phyloP scores from a whole-genome alignment of 1,139 yeast species.

The Pichia sp. region DNA sequence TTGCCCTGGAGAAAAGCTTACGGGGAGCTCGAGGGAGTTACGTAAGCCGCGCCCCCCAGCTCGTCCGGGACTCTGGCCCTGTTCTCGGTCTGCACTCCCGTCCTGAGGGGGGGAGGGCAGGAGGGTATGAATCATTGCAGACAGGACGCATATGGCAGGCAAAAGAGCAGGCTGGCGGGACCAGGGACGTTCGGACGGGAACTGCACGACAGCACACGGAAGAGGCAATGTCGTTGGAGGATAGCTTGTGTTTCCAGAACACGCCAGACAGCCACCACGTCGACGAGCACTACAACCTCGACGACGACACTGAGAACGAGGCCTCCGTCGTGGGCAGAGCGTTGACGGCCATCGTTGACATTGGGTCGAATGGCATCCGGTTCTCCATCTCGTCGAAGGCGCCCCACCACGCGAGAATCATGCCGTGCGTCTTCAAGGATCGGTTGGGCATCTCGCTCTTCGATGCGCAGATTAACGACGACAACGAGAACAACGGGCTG shows the following conservation, averaged over 20 bases:
- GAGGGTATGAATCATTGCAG: neutral
- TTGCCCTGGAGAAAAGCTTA: no score
- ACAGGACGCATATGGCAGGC: neutral
- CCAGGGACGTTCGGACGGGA: neutral
- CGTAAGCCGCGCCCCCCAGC: no score
- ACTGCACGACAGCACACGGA: neutral
- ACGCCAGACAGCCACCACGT: conserved; percentile 26
- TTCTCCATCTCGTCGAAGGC: conserved; percentile 63
- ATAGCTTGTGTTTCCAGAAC: conserved; percentile 5
- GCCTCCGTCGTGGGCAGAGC: conserved; percentile 51
- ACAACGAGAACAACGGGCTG: conserved; percentile 18
- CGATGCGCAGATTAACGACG: conserved; percentile 48
- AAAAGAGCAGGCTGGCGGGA: neutral
- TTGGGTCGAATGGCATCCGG: conserved; percentile 64
- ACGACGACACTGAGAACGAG: conserved; percentile 36
- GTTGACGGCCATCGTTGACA: conserved; percentile 58
- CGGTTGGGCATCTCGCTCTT: conserved; percentile 60
- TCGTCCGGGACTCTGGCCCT: neutral
- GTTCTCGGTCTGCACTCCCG: neutral
- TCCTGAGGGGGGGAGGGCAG: neutral
- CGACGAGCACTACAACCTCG: conserved; percentile 4
- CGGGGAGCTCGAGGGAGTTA: no score
- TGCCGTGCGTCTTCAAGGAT: conserved; percentile 70
- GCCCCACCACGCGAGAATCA: conserved; percentile 58
- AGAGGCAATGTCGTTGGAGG: conserved; percentile 13